Base-by-base conservation (phyloP, 192 early-diverging fungal species). In the Geranomyces variabilis region DNA sequence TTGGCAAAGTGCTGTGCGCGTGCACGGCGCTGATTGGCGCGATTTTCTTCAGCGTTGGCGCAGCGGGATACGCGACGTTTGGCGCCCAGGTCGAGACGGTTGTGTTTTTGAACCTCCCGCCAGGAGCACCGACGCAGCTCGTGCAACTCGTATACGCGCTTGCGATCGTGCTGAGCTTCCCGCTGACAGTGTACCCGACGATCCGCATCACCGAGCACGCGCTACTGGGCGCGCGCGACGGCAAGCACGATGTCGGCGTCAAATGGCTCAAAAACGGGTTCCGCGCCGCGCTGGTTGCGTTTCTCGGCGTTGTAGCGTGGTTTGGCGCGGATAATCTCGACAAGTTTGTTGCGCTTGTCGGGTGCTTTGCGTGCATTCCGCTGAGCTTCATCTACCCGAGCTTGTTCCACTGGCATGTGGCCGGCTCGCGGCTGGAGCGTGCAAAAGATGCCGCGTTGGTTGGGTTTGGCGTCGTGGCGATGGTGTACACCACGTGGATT, bases 91-190 rank as follows among this genome's bases (percentile, higher is more conserved):
- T 96, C 26, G 86, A 93, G 68, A 92, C 96, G 0, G 90, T 97
- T 44, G 88, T 97, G 17, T 85, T 98, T 56, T 81, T 95, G 24
- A 95, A 95, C 79, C 77, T 98, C 72, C 94, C 95, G 21, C 79
- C 83, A 29, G 80, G 81, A 56, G 86, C 83, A 29, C 71, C 86
- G 63, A 92, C 92, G 8, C 79, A 85, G 64, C 79, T 81, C 41
- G 83, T 97, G 47, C 93, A 97, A 77, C 82, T 86, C 53, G 72
- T 97, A 8, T 97, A 98, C 76, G 91, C 92, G 34, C 78, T 97
- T 55, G 95, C 96, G 24, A 98, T 98, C 69, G 88, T 94, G 80
- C 82, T 97, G 29, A 95, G 94, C 10, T 94, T 96, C 56, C 96
- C 96, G 1, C 81, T 98, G 44, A 91, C 92, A 55, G 83, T 96